These are phyloP conservation scores for Nicotiana benthamiana DNA, from an alignment of 257 asterid species.

Conservation along the genomic window DNA sequence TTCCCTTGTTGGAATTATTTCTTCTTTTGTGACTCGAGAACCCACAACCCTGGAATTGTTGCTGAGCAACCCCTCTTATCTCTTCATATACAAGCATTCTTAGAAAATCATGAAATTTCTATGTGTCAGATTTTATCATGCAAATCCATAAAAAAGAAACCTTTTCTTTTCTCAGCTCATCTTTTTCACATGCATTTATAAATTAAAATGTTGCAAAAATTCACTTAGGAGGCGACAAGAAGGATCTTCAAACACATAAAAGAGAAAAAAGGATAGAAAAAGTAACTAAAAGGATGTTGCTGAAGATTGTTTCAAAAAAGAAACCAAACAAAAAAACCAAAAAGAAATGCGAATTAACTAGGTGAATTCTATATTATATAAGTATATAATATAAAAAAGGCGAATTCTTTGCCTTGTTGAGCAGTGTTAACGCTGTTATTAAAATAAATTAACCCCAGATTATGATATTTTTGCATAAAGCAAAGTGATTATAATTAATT, in stretches of 20 bases:
- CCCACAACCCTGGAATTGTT: too few relatives aligned
- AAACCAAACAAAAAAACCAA: not conserved
- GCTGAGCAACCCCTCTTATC: too few relatives aligned
- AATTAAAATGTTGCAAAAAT: not conserved
- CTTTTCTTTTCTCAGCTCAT: not conserved
- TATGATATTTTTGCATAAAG: not conserved
- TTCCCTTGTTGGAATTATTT: too few relatives aligned
- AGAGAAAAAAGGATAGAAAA: not conserved
- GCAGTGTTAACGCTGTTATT: too few relatives aligned
- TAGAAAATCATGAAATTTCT: not conserved
- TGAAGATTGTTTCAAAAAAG: conserved; percentile 33
- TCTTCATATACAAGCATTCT: not conserved
- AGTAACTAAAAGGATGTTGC: conserved; percentile 30
- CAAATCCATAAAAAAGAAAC: not conserved
- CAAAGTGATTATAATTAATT: not conserved
- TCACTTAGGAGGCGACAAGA: not conserved
- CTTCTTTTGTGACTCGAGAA: too few relatives aligned
- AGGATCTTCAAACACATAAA: conserved; percentile 3
- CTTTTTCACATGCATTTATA: not conserved
- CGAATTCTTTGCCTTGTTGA: not conserved
- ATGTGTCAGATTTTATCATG: not conserved
- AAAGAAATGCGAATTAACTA: not conserved
- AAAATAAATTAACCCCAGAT: too few relatives aligned
- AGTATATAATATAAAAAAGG: too few relatives aligned
- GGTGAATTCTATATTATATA: too few relatives aligned